A percentile compares a stretch with the other conserved stretches of the same genome.
Evolutionary conservation across 2,329 filamentous ascomycete genomes (phyloP).

Genomic region (Grosmannia penicillata): DNA sequence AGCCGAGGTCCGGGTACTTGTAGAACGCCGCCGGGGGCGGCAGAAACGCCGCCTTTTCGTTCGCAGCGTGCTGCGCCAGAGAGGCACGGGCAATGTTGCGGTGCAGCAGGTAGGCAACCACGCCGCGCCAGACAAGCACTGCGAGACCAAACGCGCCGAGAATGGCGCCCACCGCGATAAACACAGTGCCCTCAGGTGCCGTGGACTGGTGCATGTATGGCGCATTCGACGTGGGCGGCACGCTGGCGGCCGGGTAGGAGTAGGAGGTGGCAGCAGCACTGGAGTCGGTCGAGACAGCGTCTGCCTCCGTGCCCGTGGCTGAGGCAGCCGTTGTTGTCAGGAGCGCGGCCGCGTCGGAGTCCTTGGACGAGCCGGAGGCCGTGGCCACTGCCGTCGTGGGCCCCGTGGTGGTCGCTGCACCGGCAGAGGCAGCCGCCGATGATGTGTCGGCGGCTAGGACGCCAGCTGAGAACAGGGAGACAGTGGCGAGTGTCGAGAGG

Average conservation of each 20-base stretch:
- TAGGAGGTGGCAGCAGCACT: slow-evolving; percentile 19
- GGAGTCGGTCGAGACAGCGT: background rate
- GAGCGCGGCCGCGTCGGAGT: background rate
- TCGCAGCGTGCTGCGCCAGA: slow-evolving; percentile 53
- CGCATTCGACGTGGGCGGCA: slow-evolving; percentile 71
- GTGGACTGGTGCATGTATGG: slow-evolving; percentile 84
- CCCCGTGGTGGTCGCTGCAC: slow-evolving; percentile 1
- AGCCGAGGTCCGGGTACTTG: slow-evolving; percentile 34
- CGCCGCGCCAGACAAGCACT: slow-evolving; percentile 75
- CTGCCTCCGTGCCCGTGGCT: background rate
- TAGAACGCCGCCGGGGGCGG: slow-evolving; percentile 45
- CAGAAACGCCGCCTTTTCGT: slow-evolving; percentile 53
- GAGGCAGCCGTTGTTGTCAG: slow-evolving; percentile 3
- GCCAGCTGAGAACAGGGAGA: slow-evolving; percentile 13
- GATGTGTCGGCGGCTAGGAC: slow-evolving; percentile 14
- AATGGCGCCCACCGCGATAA: slow-evolving; percentile 84
- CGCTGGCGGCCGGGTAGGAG: slow-evolving; percentile 55
- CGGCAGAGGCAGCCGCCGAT: too few species aligned
- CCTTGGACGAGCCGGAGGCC: too few species aligned
- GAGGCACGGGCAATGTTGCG: slow-evolving; percentile 79
- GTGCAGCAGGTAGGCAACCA: slow-evolving; percentile 83
- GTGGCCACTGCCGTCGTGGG: slow-evolving; percentile 5
- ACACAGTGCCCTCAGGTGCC: slow-evolving; percentile 84
- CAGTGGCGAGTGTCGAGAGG: slow-evolving; percentile 14
- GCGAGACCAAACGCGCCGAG: slow-evolving; percentile 69